phyloP scores from a whole-genome alignment of 345 rosid genomes.

The Mangifera indica region DNA sequence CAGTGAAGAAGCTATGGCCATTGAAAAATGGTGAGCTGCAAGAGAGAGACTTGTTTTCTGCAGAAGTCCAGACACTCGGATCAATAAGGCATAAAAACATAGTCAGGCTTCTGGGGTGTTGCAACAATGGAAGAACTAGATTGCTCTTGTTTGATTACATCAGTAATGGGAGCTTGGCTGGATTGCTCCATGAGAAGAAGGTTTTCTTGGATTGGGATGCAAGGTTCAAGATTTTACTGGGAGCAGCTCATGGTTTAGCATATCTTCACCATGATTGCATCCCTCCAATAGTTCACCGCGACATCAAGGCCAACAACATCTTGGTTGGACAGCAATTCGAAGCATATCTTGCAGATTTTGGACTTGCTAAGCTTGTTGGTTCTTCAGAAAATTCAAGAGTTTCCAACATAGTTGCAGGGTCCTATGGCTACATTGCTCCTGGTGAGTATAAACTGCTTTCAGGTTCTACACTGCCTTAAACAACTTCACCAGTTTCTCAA shows the following conservation, averaged over 20 bases:
- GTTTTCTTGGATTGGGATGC: conserved; percentile 59
- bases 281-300: conserved; percentile 74
- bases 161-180: conserved; percentile 62
- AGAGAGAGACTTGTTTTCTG: conserved; percentile 58
- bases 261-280: conserved; percentile 75
- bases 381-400: conserved; percentile 42
- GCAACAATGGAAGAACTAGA: conserved; percentile 56
- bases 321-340: conserved; percentile 64
- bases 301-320: conserved; percentile 72
- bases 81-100: conserved; percentile 70
- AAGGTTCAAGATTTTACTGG: conserved; percentile 60
- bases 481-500: not conserved
- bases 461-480: not conserved
- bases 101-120: conserved; percentile 67
- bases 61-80: conserved; percentile 66
- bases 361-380: conserved; percentile 61
- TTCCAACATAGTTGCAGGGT: conserved; percentile 61
- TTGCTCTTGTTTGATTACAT: conserved; percentile 68
- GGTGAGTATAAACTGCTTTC: conserved; percentile 41
- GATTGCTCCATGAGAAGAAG: conserved; percentile 54
- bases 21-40: conserved; percentile 43
- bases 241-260: conserved; percentile 69
- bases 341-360: conserved; percentile 70
- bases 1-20: conserved; percentile 78
- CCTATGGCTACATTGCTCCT: conserved; percentile 80